Evolutionary conservation across 2,329 filamentous ascomycete species (phyloP).

Genomic region (Fusarium coffeatum): DNA sequence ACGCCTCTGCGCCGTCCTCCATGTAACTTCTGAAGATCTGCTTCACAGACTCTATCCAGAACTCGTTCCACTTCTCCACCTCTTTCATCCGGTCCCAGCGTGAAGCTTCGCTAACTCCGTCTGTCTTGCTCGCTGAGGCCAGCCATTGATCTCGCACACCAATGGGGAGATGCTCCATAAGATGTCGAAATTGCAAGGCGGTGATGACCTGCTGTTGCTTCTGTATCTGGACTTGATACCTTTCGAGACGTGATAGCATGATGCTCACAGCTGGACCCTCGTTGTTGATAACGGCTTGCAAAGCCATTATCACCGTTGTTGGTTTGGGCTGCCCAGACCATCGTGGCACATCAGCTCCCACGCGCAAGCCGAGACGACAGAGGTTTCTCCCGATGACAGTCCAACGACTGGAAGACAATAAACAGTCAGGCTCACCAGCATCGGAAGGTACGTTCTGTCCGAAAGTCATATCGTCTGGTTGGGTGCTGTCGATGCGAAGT

Average conservation of each 20-base stretch:
- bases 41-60: background rate
- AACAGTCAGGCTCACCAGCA: too few relatives aligned
- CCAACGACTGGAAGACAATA: too few relatives aligned
- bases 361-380: too few relatives aligned
- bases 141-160: background rate
- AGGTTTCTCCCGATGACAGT: rapidly evolving
- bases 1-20: background rate
- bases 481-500: too few relatives aligned
- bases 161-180: background rate
- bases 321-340: rapidly evolving
- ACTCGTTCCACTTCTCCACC: background rate
- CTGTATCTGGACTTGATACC: background rate
- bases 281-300: background rate
- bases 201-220: background rate
- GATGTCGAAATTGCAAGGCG: background rate
- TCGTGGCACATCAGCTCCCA: too few relatives aligned
- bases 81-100: background rate
- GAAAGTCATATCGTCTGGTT: too few relatives aligned
- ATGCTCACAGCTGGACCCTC: background rate
- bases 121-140: background rate
- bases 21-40: background rate
- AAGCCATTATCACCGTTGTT: too few relatives aligned
- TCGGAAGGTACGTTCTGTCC: too few relatives aligned
- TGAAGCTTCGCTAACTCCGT: background rate
- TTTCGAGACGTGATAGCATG: background rate